These are phyloP conservation scores for Ophiosphaerella narmari DNA, from an alignment of 2,329 filamentous ascomycete genomes.

Conservation along the genomic window DNA sequence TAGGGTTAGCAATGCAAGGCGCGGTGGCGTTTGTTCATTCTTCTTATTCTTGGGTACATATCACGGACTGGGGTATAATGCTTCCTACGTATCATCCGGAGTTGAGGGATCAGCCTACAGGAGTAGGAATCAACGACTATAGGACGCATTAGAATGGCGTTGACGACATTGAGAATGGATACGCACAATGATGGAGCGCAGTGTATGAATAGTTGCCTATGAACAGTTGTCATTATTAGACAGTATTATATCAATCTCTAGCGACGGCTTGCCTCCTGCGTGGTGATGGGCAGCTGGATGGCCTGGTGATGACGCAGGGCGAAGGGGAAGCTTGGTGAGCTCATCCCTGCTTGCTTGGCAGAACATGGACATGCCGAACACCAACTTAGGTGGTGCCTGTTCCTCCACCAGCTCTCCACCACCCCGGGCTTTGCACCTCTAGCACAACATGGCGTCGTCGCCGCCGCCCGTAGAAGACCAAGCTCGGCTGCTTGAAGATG, in stretches of 20 bases:
- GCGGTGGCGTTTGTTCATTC: neutral
- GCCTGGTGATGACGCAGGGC: slow-evolving; percentile 32
- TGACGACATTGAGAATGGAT: neutral
- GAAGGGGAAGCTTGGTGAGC: slow-evolving; percentile 14
- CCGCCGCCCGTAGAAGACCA: slow-evolving; percentile 60
- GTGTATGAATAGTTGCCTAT: slow-evolving; percentile 1
- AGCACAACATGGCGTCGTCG: slow-evolving; percentile 51
- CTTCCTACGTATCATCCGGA: neutral
- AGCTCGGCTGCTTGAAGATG: slow-evolving; percentile 95
- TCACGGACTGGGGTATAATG: too few relatives aligned
- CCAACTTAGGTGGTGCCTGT: slow-evolving; percentile 25
- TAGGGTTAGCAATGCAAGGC: slow-evolving; percentile 7
- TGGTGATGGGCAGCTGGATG: neutral
- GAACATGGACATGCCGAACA: slow-evolving; percentile 23
- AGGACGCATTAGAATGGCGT: slow-evolving; percentile 21
- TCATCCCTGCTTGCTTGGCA: slow-evolving; percentile 36
- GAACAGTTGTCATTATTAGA: too few relatives aligned
- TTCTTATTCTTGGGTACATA: neutral
- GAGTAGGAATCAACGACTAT: neutral
- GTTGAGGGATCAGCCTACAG: neutral
- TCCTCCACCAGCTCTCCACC: slow-evolving; percentile 32
- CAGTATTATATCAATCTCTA: too few relatives aligned
- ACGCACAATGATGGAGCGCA: neutral
- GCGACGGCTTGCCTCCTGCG: neutral
- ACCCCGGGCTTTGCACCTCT: slow-evolving; percentile 30